Base-by-base conservation (phyloP, 2,329 filamentous ascomycete genomes). In the Cladosporium sp. region DNA sequence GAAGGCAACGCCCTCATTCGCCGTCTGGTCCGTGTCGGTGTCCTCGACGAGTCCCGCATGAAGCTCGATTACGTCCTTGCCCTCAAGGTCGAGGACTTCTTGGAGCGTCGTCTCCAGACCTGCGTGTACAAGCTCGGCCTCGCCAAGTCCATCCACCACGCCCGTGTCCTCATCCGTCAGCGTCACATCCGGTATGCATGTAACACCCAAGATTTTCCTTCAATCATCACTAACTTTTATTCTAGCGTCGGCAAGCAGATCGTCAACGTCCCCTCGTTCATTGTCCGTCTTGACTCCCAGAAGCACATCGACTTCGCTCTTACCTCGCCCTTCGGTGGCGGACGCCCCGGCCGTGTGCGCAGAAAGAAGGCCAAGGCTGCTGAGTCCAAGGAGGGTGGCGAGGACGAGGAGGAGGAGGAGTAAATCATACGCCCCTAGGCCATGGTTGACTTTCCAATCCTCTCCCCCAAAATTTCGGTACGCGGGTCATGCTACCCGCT, bases 241-340 rank as follows among this genome's bases (percentile, higher is more conserved):
- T 20, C 56, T 67, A 84, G 92, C 77, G 94, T 99, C 77, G 94
- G 94, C 82, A 99, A 99, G 90, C 94, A 99, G 86, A 97, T 99
- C 78, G 94, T 99, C 86, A 99, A 99, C 82, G 94, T 99, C 63
- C 94, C 94, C 68, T 97, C 93, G 59, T 99, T 96, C 89, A 89
- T 99, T 78, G 94, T 99, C 80, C 94, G 94, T 83, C 91, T 99
- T 76, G 94, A 99, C 86, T 97, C 92, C 74, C 94, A 99, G 88
- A 99, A 99, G 90, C 94, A 99, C 89, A 97, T 99, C 75, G 94
- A 99, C 86, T 97, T 99, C 80, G 86, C 94, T 66, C 87, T 99
- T 69, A 95, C 88, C 82, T 97, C 93, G 77, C 93, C 94, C 78
- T 97, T 96, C 75, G 94, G 94, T 81, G 92, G 92, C 78, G 94